Base-by-base conservation (phyloP, 495 filamentous ascomycete genomes). In the Trichoderma orchidacearum region DNA sequence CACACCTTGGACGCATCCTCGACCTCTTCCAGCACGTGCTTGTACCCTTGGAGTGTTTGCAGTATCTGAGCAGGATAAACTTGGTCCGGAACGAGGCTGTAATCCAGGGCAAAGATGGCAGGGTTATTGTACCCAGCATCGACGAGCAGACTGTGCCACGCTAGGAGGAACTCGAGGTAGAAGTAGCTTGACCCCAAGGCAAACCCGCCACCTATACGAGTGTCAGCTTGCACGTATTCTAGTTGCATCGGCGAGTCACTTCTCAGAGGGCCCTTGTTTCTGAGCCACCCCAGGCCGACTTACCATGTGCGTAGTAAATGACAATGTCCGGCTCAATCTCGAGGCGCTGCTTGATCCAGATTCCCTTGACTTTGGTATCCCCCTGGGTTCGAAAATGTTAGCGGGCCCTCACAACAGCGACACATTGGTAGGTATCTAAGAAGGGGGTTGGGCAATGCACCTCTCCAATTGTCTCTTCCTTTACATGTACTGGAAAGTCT, bases 181-280 rank as follows among this genome's bases (percentile, higher is more conserved):
- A 91, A 91, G 67, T 86, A 85, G 27, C 74, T 64, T 13, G 84
- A 86, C 30, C 87, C 87, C 83, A 91, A 85, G 2, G 80, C 77
- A 61, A 90, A 90, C 1, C 87, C 87, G 18, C 87, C 87, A 18
- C 83, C 81, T 83, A n/a, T 15, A 50, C n/a, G 23, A 35, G 31
- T 21, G 3, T 30, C 23, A 38, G 8, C 17, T 2, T 30, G 53
- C 45, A 36, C 52, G 30, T 51, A 45, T 17, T 13, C 2, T 9
- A 30, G 32, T 25, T 28, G 51, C 51, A n/a, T 6, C 28, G 18
- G n/a, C 29, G 18, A 18, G 32, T 36, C 32, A 36, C 9, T 36
- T n/a, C n/a, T 36, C 32, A n/a, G n/a, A 36, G 9, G 32, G 9
- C 32, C 32, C 32, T 36, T 36, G 32, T 8, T n/a, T 36, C 32